Percentiles rank a stretch among this genome's conserved stretches.
These are phyloP conservation scores for Suillus placidus DNA, from an alignment of 768 basidiomycete species.

Conservation along the genomic window DNA sequence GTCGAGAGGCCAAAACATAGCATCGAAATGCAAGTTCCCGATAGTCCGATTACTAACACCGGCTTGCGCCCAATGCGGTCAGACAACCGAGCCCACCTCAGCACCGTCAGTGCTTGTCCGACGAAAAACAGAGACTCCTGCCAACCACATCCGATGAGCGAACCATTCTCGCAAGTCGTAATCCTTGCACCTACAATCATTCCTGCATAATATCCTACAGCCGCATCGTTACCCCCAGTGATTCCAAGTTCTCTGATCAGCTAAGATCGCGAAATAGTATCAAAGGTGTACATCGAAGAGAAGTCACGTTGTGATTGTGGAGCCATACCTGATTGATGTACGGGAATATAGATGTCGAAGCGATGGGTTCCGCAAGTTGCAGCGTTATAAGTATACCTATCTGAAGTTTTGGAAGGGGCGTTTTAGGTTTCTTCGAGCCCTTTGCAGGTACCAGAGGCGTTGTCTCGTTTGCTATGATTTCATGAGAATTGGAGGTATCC, in stretches of 20 bases:
- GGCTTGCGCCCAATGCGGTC: conserved; percentile 66
- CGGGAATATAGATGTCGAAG: conserved; percentile 49
- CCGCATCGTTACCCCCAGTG: conserved; percentile 62
- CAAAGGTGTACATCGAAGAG: not conserved
- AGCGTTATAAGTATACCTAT: conserved; percentile 46
- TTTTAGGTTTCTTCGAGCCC: conserved; percentile 28
- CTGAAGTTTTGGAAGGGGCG: conserved; percentile 49
- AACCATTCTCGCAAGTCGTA: not conserved
- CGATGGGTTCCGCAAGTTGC: conserved; percentile 50
- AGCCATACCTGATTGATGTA: conserved; percentile 50
- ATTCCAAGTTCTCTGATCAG: conserved; percentile 65
- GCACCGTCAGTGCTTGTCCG: conserved; percentile 56
- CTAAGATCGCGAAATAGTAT: conserved; percentile 31
- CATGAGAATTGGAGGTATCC: not conserved
- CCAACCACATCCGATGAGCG: not conserved
- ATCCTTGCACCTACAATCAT: conserved; percentile 46
- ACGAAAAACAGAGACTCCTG: conserved; percentile 67
- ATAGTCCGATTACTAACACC: conserved; percentile 54
- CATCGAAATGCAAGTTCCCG: conserved; percentile 55
- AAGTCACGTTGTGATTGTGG: not conserved
- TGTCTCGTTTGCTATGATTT: not conserved
- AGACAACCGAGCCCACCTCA: conserved; percentile 67
- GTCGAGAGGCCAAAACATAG: conserved; percentile 63
- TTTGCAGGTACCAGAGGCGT: not conserved
- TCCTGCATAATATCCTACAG: conserved; percentile 74